Conservation (phyloP, 176 grass and related monocot species). For the Cenchrus fungigraminus region DNA sequence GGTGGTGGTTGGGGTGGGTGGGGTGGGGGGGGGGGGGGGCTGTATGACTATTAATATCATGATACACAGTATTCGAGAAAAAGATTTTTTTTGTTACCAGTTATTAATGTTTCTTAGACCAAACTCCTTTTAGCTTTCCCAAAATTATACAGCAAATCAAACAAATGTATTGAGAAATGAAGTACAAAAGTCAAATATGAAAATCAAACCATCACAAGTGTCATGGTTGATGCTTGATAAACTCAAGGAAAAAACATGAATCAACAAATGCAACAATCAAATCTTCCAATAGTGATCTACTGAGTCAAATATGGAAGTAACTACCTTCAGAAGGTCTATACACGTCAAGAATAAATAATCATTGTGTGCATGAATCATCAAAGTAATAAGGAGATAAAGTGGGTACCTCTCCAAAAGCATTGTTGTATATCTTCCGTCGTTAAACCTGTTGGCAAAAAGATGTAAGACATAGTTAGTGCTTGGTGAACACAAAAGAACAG, state of each 20-base stretch:
- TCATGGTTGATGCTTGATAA: constrained; percentile 2
- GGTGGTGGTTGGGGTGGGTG: too few relatives aligned
- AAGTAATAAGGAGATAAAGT: constrained; percentile 31
- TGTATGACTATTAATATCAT: too few relatives aligned
- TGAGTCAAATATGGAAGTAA: neutral
- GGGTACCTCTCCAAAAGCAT: constrained; percentile 77
- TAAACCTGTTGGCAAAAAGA: constrained; percentile 46
- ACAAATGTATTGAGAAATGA: neutral
- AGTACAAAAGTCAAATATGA: neutral
- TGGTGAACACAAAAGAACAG: neutral
- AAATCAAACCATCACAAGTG: neutral
- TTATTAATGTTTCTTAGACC: neutral
- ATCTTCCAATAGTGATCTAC: neutral
- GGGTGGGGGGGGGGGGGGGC: too few relatives aligned
- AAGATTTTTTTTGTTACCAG: too few relatives aligned
- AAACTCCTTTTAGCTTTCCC: neutral
- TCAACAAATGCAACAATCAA: neutral
- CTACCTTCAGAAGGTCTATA: too few relatives aligned
- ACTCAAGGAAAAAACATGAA: neutral
- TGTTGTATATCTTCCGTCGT: constrained; percentile 68
- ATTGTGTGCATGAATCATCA: constrained; percentile 11
- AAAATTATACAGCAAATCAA: neutral
- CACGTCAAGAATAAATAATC: neutral
- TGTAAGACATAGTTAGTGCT: constrained; percentile 33
- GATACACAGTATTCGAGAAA: too few relatives aligned